A percentile compares a stretch with the other conserved stretches of the same genome.
These are phyloP conservation scores for Tetracladium marchalianum DNA, from an alignment of 495 filamentous ascomycete species.

Conservation along the genomic window DNA sequence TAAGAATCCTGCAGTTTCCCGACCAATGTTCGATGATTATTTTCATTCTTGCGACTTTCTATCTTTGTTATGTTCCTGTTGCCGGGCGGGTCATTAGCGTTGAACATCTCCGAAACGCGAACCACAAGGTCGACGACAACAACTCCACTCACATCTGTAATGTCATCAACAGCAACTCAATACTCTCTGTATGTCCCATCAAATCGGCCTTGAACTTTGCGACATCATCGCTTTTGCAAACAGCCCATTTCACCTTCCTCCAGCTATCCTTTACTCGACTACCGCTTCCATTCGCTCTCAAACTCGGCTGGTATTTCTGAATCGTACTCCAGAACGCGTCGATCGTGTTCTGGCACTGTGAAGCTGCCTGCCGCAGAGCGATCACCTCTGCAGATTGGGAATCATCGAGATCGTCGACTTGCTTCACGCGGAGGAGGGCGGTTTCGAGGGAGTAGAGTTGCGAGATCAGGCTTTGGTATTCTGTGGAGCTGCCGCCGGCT, in stretches of 20 bases:
- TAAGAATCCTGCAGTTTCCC: conserved; percentile 11
- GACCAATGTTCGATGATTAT: conserved; percentile 3
- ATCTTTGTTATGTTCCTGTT: neutral
- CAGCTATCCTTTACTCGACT: conserved; percentile 14
- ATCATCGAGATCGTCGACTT: conserved; percentile 16
- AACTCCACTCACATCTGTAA: conserved; percentile 16
- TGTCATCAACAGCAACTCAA: conserved; percentile 19
- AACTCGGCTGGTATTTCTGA: conserved; percentile 15
- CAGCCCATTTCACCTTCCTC: conserved; percentile 22
- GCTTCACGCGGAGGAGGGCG: conserved; percentile 21
- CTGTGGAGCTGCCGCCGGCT: conserved; percentile 6
- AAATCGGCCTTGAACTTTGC: conserved; percentile 21
- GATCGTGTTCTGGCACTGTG: conserved; percentile 21
- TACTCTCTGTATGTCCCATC: conserved; percentile 20
- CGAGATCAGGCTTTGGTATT: conserved; percentile 18
- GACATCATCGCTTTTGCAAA: conserved; percentile 23
- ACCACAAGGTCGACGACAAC: neutral
- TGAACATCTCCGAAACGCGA: no score
- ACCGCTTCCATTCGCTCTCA: conserved; percentile 3
- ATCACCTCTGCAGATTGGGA: conserved; percentile 6
- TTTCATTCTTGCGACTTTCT: neutral
- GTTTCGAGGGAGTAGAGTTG: conserved; percentile 23
- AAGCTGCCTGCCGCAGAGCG: conserved; percentile 16
- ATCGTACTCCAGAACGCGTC: conserved; percentile 16
- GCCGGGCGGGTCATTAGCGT: no score